phyloP scores from a whole-genome alignment of 2,329 filamentous ascomycete species.

The Cordyceps fumosorosea region DNA sequence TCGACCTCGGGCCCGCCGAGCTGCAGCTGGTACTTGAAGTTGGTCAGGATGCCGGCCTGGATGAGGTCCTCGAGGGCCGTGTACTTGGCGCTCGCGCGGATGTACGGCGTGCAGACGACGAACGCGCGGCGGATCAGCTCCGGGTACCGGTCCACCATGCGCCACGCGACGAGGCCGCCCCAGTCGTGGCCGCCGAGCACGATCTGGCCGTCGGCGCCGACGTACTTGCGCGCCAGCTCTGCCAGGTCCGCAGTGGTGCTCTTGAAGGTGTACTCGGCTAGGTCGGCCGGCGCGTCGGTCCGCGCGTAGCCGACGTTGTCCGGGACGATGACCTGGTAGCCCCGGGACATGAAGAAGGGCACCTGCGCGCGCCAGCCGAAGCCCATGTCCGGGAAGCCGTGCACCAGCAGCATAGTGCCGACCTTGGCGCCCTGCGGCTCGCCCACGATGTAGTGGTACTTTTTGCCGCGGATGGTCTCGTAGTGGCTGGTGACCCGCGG shows the following conservation, averaged over 20 bases:
- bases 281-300: constrained; percentile 60
- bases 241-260: constrained; percentile 68
- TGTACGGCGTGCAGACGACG: constrained; percentile 72
- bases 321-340: constrained; percentile 72
- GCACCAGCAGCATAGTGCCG: constrained; percentile 50
- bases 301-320: constrained; percentile 84
- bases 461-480: constrained; percentile 39
- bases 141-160: constrained; percentile 67
- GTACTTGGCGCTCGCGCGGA: constrained; percentile 45
- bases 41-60: constrained; percentile 46
- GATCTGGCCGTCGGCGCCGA: constrained; percentile 45
- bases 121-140: constrained; percentile 69
- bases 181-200: constrained; percentile 91
- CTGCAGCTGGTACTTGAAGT: constrained; percentile 81
- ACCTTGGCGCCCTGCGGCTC: constrained; percentile 38
- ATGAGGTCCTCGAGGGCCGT: constrained; percentile 55
- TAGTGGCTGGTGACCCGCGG: constrained; percentile 25
- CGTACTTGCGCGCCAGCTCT: constrained; percentile 55
- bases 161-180: constrained; percentile 74
- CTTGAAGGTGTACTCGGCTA: constrained; percentile 63
- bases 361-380: constrained; percentile 90
- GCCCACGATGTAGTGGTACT: constrained; percentile 56
- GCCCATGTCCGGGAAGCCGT: constrained; percentile 77
- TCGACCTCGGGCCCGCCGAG: constrained; percentile 64
- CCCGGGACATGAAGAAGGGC: constrained; percentile 63